Conservation (phyloP, 1,284 basidiomycete genomes). For the Dichomitus squalens region DNA sequence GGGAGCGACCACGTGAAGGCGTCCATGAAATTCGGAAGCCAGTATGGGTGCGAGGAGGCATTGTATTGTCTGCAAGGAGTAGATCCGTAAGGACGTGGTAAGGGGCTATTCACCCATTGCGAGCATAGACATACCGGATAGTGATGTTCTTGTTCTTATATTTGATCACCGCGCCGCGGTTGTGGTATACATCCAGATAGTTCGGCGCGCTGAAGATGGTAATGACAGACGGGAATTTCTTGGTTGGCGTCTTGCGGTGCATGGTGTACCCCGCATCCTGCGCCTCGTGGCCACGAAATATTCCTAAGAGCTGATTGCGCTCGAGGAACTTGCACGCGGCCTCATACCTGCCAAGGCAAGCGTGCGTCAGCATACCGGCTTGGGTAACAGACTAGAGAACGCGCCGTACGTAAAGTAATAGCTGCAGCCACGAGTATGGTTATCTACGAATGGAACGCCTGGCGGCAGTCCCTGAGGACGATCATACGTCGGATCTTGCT, state of each 20-base stretch:
- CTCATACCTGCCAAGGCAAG: slow-evolving; percentile 64
- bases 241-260: slow-evolving; percentile 91
- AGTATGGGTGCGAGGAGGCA: slow-evolving; percentile 88
- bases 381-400: not conserved
- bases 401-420: slow-evolving; percentile 89
- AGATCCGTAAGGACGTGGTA: not conserved
- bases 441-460: slow-evolving; percentile 77
- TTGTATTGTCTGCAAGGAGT: slow-evolving; percentile 74
- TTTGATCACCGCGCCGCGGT: slow-evolving; percentile 95
- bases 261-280: slow-evolving; percentile 98
- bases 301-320: slow-evolving; percentile 87
- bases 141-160: slow-evolving; percentile 99
- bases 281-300: slow-evolving; percentile 97
- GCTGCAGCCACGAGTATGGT: slow-evolving; percentile 91
- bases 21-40: slow-evolving; percentile 98
- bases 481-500: slow-evolving; percentile 42
- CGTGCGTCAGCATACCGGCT: not conserved
- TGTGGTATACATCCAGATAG: slow-evolving; percentile 95
- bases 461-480: slow-evolving; percentile 38
- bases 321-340: slow-evolving; percentile 96
- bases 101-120: too few species aligned
- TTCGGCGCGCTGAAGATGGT: slow-evolving; percentile 97
- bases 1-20: slow-evolving; percentile 99
- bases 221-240: slow-evolving; percentile 92
- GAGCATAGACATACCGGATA: slow-evolving; percentile 53